These are phyloP conservation scores for Psilocybe mexicana DNA, from an alignment of 1,284 basidiomycete species.

Conservation along the genomic window DNA sequence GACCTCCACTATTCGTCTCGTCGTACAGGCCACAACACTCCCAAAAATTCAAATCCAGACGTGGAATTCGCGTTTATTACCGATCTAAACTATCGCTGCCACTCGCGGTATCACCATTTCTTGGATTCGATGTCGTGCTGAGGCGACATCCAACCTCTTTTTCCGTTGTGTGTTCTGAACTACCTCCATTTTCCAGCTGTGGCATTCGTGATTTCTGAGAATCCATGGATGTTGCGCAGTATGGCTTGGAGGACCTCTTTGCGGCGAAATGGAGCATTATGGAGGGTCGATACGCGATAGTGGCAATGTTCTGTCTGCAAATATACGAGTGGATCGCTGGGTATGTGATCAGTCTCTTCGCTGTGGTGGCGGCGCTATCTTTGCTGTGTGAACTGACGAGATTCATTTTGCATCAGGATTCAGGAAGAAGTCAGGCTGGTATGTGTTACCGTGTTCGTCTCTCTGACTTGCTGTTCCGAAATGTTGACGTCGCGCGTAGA, in stretches of 20 bases:
- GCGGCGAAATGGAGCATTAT: slow-evolving; percentile 22
- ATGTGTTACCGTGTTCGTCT: not conserved
- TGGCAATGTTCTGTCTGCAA: slow-evolving; percentile 27
- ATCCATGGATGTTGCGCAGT: not conserved
- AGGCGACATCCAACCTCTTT: too few relatives aligned
- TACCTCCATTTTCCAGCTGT: too few relatives aligned
- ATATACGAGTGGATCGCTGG: slow-evolving; percentile 26
- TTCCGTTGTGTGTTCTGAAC: too few relatives aligned
- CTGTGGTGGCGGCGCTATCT: too few relatives aligned
- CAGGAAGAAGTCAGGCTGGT: slow-evolving; percentile 16
- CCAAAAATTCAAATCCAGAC: too few relatives aligned
- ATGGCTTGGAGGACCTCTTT: slow-evolving; percentile 10
- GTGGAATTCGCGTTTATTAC: too few relatives aligned
- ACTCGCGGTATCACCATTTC: too few relatives aligned
- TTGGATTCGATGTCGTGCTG: too few relatives aligned
- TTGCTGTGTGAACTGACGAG: not conserved
- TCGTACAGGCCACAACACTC: too few relatives aligned
- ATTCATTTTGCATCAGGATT: slow-evolving; percentile 5
- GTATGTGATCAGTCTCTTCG: slow-evolving; percentile 15
- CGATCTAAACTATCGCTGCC: too few relatives aligned
- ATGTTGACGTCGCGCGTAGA: slow-evolving; percentile 18
- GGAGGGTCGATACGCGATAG: slow-evolving; percentile 34
- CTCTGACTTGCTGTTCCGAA: not conserved
- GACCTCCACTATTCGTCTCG: too few relatives aligned
- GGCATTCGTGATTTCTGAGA: not conserved